Evolutionary conservation across 1,284 basidiomycete genomes (phyloP).

Genomic region (Omphalotus olearius): DNA sequence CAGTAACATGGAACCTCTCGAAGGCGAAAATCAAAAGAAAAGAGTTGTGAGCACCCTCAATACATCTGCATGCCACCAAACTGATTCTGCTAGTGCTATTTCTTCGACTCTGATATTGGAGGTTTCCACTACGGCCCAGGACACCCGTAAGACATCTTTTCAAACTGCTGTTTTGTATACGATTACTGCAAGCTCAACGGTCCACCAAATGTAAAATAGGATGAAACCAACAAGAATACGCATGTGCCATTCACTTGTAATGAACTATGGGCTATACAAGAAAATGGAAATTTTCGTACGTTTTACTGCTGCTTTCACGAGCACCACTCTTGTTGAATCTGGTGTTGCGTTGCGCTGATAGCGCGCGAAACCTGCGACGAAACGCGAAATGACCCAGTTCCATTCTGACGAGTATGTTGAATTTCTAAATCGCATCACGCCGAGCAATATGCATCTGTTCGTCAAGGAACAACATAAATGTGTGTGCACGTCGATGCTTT

Average conservation of each 20-base stretch:
- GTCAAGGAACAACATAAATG: constrained; percentile 97
- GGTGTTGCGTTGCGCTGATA: constrained; percentile 26
- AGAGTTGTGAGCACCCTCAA: constrained; percentile 68
- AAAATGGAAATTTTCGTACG: constrained; percentile 96
- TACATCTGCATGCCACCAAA: background rate
- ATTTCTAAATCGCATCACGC: constrained; percentile 81
- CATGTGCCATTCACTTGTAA: constrained; percentile 99
- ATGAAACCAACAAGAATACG: constrained; percentile 98
- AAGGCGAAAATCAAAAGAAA: constrained; percentile 76
- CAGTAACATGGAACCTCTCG: constrained; percentile 53
- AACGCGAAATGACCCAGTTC: constrained; percentile 96
- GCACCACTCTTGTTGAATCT: background rate
- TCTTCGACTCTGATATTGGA: constrained; percentile 97
- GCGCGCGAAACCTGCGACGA: constrained; percentile 98
- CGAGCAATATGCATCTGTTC: constrained; percentile 83
- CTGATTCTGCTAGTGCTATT: constrained; percentile 73
- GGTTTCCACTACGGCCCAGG: constrained; percentile 99
- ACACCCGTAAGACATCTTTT: constrained; percentile 55
- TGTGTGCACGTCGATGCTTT: constrained; percentile 31
- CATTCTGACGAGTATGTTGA: constrained; percentile 95
- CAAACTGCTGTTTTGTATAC: constrained; percentile 1
- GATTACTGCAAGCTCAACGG: background rate
- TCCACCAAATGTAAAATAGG: constrained; percentile 34
- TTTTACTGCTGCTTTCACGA: constrained; percentile 15
- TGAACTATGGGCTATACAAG: constrained; percentile 98